Conservation (phyloP, 2,329 filamentous ascomycete species). For the Aspergillus sp. region DNA sequence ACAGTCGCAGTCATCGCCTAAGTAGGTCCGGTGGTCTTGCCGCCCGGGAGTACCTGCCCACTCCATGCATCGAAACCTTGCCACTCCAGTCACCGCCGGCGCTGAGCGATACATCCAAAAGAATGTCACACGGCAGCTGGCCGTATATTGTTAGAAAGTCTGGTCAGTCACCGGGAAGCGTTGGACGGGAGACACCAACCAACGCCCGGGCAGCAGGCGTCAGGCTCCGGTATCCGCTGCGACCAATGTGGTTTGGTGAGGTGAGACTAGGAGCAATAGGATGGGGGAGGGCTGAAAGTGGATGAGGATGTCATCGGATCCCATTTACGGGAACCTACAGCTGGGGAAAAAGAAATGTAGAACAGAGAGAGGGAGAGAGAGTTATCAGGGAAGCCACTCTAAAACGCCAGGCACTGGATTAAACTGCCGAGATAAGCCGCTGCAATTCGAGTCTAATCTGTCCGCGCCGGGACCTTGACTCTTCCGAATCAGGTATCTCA, state of each 20-base stretch:
- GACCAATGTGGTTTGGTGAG: not conserved
- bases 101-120: slow-evolving; percentile 2
- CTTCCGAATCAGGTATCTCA: not conserved
- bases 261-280: not conserved
- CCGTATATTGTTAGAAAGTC: too few relatives aligned
- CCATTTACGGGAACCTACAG: not conserved
- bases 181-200: slow-evolving; percentile 1
- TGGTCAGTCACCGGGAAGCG: slow-evolving; percentile 1
- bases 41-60: slow-evolving; percentile 2
- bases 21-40: not conserved
- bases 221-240: not conserved
- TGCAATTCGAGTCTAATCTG: not conserved
- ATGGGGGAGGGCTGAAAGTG: slow-evolving; percentile 3
- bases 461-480: not conserved
- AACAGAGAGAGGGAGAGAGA: too few relatives aligned
- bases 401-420: not conserved
- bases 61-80: slow-evolving; percentile 6
- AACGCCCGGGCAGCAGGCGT: slow-evolving; percentile 7
- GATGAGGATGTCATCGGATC: not conserved
- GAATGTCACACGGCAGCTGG: slow-evolving; percentile 11
- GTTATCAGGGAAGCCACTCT: too few relatives aligned
- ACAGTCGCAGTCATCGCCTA: not conserved
- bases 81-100: slow-evolving; percentile 5
- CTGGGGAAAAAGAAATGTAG: not conserved
- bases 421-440: slow-evolving; percentile 3